phyloP scores from a whole-genome alignment of 306 rosid genomes.

The Parietaria judaica region DNA sequence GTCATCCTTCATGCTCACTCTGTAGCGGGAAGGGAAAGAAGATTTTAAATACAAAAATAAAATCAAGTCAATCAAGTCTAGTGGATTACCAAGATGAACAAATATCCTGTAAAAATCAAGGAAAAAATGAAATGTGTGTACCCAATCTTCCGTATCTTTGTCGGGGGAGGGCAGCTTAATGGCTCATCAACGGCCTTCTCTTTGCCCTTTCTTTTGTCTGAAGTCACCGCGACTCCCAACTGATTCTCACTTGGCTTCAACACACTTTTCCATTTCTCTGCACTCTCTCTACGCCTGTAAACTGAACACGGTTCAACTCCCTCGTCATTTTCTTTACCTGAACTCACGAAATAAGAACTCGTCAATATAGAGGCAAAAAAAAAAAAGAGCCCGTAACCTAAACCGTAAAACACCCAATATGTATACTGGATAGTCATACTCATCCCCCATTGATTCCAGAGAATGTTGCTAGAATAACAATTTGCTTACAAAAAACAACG shows the following conservation, averaged over 20 bases:
- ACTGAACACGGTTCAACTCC: constrained; percentile 5
- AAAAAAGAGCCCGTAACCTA: background rate
- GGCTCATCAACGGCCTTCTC: constrained; percentile 28
- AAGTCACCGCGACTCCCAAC: background rate
- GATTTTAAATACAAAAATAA: background rate
- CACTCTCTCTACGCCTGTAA: constrained; percentile 3
- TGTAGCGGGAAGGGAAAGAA: background rate
- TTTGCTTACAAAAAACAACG: too few species aligned
- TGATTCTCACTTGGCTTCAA: background rate
- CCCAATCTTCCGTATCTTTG: constrained; percentile 22
- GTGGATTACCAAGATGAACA: background rate
- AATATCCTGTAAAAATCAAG: background rate
- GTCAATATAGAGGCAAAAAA: background rate
- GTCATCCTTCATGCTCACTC: constrained; percentile 7
- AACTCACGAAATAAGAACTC: background rate
- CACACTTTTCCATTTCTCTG: constrained; percentile 2
- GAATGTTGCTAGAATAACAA: too few species aligned
- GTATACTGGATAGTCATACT: too few species aligned
- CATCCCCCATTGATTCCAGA: too few species aligned
- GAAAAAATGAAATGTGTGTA: constrained; percentile 11
- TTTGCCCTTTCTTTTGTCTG: constrained; percentile 27
- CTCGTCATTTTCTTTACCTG: constrained; percentile 22
- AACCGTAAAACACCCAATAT: too few species aligned
- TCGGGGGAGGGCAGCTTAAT: constrained; percentile 22
- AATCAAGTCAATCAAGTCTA: background rate